Percentiles rank a stretch among this genome's conserved stretches.
Evolutionary conservation across 225 moss, liverwort and hornwort genomes (phyloP).

Genomic region (Physcomitrellopsis africana): DNA sequence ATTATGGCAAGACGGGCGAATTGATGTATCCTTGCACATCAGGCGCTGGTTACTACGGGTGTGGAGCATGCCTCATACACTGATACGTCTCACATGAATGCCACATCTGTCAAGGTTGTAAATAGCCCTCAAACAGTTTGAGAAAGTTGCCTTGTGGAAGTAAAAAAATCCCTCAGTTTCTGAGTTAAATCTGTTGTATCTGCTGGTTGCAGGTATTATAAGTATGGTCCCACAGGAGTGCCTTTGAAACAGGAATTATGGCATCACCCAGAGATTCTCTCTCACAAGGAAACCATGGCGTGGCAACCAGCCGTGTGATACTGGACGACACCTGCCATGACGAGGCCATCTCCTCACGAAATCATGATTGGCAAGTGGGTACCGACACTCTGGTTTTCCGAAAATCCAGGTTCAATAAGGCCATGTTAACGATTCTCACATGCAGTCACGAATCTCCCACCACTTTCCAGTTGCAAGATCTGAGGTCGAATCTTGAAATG

Average conservation of each 20-base stretch:
- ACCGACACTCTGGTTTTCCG: conserved; percentile 50
- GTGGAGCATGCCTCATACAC: conserved; percentile 73
- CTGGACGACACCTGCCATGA: conserved; percentile 79
- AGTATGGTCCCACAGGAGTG: conserved; percentile 77
- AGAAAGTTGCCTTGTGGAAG: no score
- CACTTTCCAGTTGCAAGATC: conserved; percentile 36
- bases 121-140: no score
- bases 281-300: conserved; percentile 76
- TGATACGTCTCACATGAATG: conserved; percentile 33
- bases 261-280: conserved; percentile 57
- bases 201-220: conserved; percentile 62
- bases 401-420: conserved; percentile 78
- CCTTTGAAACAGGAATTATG: conserved; percentile 56
- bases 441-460: conserved; percentile 69
- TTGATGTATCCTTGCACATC: conserved; percentile 63
- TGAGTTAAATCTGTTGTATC: no score
- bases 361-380: conserved; percentile 74
- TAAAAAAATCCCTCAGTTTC: no score
- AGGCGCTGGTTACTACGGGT: conserved; percentile 78
- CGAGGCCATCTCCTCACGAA: conserved; percentile 82
- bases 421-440: conserved; percentile 80
- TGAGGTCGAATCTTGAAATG: conserved; percentile 62
- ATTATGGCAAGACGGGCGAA: conserved; percentile 59
- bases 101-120: no score
- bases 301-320: conserved; percentile 75